A percentile compares a stretch with the other conserved stretches of the same genome.
These are phyloP conservation scores for Terana coerulea DNA, from an alignment of 768 basidiomycete genomes.

Conservation along the genomic window DNA sequence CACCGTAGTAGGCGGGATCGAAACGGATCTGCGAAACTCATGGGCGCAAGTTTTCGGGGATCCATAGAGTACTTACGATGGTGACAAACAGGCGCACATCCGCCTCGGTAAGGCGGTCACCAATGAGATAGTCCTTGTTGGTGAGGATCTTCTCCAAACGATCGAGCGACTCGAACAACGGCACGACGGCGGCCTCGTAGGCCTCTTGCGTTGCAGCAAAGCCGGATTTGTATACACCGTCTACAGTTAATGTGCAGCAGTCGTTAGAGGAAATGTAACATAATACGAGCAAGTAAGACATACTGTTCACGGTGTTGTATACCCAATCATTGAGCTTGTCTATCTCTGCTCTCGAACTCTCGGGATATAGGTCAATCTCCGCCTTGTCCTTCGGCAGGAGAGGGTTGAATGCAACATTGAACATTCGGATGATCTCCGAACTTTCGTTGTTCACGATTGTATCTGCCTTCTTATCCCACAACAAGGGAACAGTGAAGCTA, in stretches of 20 bases:
- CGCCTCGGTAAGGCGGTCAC: slow-evolving; percentile 78
- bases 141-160: slow-evolving; percentile 72
- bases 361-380: slow-evolving; percentile 74
- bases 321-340: slow-evolving; percentile 85
- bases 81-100: slow-evolving; percentile 92
- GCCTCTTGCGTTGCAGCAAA: slow-evolving; percentile 81
- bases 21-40: slow-evolving; percentile 64
- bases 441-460: slow-evolving; percentile 96
- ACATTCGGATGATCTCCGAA: slow-evolving; percentile 90
- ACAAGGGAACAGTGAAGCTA: slow-evolving; percentile 80
- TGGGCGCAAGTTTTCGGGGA: not conserved
- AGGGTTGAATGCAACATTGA: slow-evolving; percentile 84
- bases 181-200: slow-evolving; percentile 71
- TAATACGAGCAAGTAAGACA: slow-evolving; percentile 18
- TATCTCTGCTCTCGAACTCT: slow-evolving; percentile 66
- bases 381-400: slow-evolving; percentile 63
- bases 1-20: slow-evolving; percentile 84
- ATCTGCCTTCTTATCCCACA: slow-evolving; percentile 89
- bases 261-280: not conserved
- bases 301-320: slow-evolving; percentile 82
- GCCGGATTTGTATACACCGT: slow-evolving; percentile 86
- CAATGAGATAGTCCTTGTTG: slow-evolving; percentile 81
- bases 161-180: slow-evolving; percentile 78
- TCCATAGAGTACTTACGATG: slow-evolving; percentile 36
- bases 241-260: slow-evolving; percentile 30